Evolutionary conservation across 352 stramenopile genomes (phyloP).

Genomic region (Phytophthora chlamydospora): DNA sequence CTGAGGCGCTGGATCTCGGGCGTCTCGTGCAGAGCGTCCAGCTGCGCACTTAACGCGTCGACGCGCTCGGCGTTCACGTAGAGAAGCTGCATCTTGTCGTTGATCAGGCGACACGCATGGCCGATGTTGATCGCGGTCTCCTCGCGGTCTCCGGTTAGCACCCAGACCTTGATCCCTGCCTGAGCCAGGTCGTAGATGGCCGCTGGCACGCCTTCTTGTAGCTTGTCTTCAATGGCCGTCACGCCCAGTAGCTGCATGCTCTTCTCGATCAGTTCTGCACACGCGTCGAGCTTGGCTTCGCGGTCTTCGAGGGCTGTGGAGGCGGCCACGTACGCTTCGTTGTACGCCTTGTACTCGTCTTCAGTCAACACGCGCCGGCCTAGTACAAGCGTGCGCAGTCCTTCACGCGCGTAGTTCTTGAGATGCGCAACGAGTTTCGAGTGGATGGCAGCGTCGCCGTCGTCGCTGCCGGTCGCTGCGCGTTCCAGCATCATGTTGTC

Average conservation of each 20-base stretch:
- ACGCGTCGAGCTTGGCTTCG: constrained; percentile 57
- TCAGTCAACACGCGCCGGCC: constrained; percentile 52
- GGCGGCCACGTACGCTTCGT: constrained; percentile 57
- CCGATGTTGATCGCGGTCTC: constrained; percentile 98
- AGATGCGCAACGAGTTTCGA: constrained; percentile 53
- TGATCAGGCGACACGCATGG: constrained; percentile 81
- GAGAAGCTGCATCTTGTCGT: constrained; percentile 70
- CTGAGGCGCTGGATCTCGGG: constrained; percentile 54
- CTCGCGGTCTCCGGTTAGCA: constrained; percentile 97
- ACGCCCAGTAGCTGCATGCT: constrained; percentile 89
- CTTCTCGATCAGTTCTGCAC: constrained; percentile 68
- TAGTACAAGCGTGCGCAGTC: constrained; percentile 82
- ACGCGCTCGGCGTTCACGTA: constrained; percentile 67
- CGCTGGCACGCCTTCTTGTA: constrained; percentile 94
- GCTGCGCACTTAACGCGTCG: constrained; percentile 46
- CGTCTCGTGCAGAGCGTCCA: constrained; percentile 52
- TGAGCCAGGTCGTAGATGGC: constrained; percentile 93
- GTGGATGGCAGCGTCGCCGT: constrained; percentile 18
- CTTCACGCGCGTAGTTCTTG: constrained; percentile 72
- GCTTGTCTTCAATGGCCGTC: constrained; percentile 96
- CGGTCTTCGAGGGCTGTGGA: constrained; percentile 57
- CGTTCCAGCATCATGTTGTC: constrained; percentile 88
- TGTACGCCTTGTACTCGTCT: constrained; percentile 66
- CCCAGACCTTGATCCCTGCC: constrained; percentile 97
- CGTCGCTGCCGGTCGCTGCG: constrained; percentile 13